Conservation (phyloP, 2,329 filamentous ascomycete species). For the Fusarium chuoi region DNA sequence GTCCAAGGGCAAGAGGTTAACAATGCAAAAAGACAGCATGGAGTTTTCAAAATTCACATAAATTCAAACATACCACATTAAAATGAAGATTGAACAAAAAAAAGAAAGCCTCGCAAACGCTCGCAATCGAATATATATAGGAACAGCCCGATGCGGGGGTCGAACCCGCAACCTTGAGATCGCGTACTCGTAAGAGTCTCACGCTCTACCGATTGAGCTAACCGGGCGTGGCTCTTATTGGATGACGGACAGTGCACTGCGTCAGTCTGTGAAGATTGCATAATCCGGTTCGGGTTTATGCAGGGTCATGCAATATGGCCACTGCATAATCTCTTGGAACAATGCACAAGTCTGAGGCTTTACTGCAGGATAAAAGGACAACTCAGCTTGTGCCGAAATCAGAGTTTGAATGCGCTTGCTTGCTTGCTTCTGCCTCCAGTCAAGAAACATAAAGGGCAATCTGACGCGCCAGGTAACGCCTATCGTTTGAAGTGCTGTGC, state of each 20-base stretch:
- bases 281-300: not conserved
- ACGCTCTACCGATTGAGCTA: slow-evolving; percentile 66
- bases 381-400: not conserved
- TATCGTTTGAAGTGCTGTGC: not conserved
- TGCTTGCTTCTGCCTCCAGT: not conserved
- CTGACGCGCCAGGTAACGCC: not conserved
- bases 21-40: not conserved
- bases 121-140: slow-evolving; percentile 41
- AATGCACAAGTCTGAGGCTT: not conserved
- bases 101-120: slow-evolving; percentile 15
- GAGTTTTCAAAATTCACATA: not conserved
- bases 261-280: not conserved
- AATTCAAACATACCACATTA: no score
- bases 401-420: not conserved
- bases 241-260: not conserved
- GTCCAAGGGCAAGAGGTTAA: no score
- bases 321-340: not conserved
- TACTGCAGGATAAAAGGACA: not conserved
- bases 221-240: slow-evolving; percentile 47
- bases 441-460: not conserved
- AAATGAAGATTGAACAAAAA: not conserved
- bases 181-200: slow-evolving; percentile 66
- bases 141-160: slow-evolving; percentile 55
- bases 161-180: slow-evolving; percentile 68
- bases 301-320: not conserved